Evolutionary conservation across 140 eudicot species (phyloP), one percentile per base, ranked within the genome.

Genomic region (Stevia rebaudiana): DNA sequence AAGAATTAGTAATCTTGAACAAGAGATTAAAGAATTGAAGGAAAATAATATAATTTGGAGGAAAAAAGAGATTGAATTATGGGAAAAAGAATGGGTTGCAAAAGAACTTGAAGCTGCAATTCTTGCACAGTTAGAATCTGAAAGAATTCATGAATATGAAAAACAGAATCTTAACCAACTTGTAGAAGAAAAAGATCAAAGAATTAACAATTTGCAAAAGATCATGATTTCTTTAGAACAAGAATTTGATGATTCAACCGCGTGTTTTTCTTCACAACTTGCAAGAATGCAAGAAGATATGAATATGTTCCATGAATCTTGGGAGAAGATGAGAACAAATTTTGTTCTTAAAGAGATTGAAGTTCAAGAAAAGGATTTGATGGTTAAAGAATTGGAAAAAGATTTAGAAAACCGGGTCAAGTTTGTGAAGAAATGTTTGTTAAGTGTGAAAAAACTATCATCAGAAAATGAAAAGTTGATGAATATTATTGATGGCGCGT

Each of bases 61-160:
- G 23, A 75, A 73, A 48, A 72, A 58, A 31, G 77, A 78, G 35
- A 63, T 71, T 13, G 84, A 71, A n/a, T 18, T 8, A 47, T 61
- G 72, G 77, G 85, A 73, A 21, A 68, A 70, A 53, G 94, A 85
- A 51, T 79, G 85, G 80, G 61, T 82, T 68, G 72, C 77, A 2
- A 79, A 50, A 75, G 94, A 85, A 69, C 86, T 85, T 1, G 94
- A 85, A 77, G 76, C 72, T 53, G 83, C 86, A 8, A 74, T 85
- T 59, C 61, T 82, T 37, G 74, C 82, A 17, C 79, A 78, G 55
- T 54, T 82, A 11, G 81, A 69, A 55, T 71, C 75, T 4, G 80
- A 82, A 53, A 72, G 49, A 65, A 74, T 54, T 24, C 77, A 71
- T 18, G 80, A 72, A 59, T 61, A 52, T 3, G 84, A 84, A 63